Evolutionary conservation across 2,329 filamentous ascomycete genomes (phyloP).

Genomic region (Botrytis pseudocinerea): DNA sequence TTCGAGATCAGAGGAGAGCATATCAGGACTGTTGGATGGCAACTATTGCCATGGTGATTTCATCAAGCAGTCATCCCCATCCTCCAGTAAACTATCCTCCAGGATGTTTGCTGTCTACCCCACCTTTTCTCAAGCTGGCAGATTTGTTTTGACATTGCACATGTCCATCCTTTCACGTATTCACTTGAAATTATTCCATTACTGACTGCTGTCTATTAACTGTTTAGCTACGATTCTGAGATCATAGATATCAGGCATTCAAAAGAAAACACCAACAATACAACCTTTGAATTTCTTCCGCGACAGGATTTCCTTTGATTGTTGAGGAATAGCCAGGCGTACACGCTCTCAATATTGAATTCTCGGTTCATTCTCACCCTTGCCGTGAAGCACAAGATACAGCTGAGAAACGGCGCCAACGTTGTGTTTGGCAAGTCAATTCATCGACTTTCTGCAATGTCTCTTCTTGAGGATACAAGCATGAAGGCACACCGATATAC

Average conservation of each 20-base stretch:
- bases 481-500: constrained; percentile 31
- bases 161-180: neutral
- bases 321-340: neutral
- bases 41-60: neutral
- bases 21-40: neutral
- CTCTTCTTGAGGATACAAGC: constrained; percentile 6
- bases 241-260: neutral
- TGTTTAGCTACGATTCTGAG: neutral
- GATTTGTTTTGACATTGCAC: constrained; percentile 10
- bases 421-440: neutral
- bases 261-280: neutral
- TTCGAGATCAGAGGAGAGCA: neutral
- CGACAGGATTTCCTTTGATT: neutral
- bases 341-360: neutral
- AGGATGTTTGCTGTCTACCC: neutral
- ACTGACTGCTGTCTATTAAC: neutral
- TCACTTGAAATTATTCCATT: neutral
- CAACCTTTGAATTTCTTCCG: neutral
- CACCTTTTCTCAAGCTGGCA: neutral
- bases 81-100: neutral
- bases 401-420: neutral
- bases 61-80: neutral
- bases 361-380: neutral
- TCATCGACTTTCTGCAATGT: constrained; percentile 14
- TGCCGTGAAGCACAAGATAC: neutral